These are phyloP conservation scores for Talaromyces piceae DNA, from an alignment of 2,329 filamentous ascomycete genomes.

Conservation along the genomic window DNA sequence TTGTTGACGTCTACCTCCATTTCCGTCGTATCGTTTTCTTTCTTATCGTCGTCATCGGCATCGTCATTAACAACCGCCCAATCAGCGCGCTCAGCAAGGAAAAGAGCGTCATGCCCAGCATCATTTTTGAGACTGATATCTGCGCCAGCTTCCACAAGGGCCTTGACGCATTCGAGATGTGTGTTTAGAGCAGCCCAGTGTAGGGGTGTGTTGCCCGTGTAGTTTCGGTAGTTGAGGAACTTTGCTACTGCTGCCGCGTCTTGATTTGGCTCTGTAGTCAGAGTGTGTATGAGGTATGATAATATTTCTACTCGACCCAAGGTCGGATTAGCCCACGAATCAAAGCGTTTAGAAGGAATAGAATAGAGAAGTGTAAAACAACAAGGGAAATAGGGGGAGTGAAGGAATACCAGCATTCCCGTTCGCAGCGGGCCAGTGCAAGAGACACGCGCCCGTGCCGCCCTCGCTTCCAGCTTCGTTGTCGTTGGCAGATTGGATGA, in stretches of 20 bases:
- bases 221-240: conserved; percentile 55
- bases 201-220: conserved; percentile 79
- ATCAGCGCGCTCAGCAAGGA: conserved; percentile 63
- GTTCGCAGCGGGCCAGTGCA: conserved; percentile 93
- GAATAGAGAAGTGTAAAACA: too few species aligned
- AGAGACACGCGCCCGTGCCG: conserved; percentile 39
- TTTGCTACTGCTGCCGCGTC: conserved; percentile 16
- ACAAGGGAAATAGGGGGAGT: background rate
- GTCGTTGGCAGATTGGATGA: conserved; percentile 66
- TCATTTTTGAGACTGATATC: conserved; percentile 72
- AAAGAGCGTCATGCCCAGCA: conserved; percentile 73
- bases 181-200: conserved; percentile 93
- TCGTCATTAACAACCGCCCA: conserved; percentile 56
- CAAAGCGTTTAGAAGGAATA: background rate
- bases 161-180: conserved; percentile 71
- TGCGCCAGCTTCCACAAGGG: conserved; percentile 67
- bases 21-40: conserved; percentile 12
- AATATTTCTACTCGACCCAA: conserved; percentile 36
- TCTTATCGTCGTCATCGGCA: conserved; percentile 16
- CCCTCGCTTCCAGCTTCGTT: conserved; percentile 66
- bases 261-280: conserved; percentile 10
- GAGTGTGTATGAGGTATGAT: conserved; percentile 36
- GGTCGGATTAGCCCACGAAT: background rate
- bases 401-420: conserved; percentile 63
- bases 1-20: conserved; percentile 16